phyloP scores from a whole-genome alignment of 805 yeast species.

The Starmerella cellae region DNA sequence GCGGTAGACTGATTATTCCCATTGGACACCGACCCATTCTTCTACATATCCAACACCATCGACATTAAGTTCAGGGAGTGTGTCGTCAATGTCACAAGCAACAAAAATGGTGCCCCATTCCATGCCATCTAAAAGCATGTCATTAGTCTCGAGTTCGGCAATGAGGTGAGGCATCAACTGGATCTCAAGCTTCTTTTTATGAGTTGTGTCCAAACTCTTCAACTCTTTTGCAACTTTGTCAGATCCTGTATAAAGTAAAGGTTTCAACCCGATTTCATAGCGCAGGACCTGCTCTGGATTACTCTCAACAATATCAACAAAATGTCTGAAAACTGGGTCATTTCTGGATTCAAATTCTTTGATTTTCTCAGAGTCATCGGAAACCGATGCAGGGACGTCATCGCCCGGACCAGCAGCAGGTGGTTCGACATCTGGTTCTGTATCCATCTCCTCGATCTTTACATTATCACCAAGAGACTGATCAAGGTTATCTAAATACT shows the following conservation, averaged over 20 bases:
- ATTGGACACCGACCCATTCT: conserved; percentile 75
- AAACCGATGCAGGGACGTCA: conserved; percentile 8
- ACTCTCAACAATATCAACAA: conserved; percentile 58
- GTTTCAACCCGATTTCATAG: conserved; percentile 67
- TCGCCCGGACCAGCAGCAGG: conserved; percentile 9
- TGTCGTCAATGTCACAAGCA: conserved; percentile 59
- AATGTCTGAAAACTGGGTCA: conserved; percentile 67
- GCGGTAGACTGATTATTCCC: conserved; percentile 42
- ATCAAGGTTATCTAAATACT: conserved; percentile 39
- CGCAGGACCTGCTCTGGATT: conserved; percentile 81
- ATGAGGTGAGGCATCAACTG: conserved; percentile 93
- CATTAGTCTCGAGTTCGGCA: conserved; percentile 53
- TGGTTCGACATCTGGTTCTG: conserved; percentile 28
- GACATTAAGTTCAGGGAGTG: conserved; percentile 41
- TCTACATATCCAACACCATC: conserved; percentile 65
- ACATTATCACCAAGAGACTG: conserved; percentile 22
- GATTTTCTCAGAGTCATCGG: conserved; percentile 15
- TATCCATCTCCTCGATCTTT: conserved; percentile 35
- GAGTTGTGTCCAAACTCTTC: conserved; percentile 33
- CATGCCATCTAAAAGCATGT: conserved; percentile 58
- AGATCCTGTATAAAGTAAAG: conserved; percentile 52
- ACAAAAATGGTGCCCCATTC: conserved; percentile 94
- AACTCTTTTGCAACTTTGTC: conserved; percentile 42
- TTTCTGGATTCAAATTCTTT: conserved; percentile 28
- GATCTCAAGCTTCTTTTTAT: conserved; percentile 53